Evolutionary conservation across 2,329 filamentous ascomycete genomes (phyloP), one percentile per base, ranked within the genome.

Genomic region (Elsinoe ampelina): DNA sequence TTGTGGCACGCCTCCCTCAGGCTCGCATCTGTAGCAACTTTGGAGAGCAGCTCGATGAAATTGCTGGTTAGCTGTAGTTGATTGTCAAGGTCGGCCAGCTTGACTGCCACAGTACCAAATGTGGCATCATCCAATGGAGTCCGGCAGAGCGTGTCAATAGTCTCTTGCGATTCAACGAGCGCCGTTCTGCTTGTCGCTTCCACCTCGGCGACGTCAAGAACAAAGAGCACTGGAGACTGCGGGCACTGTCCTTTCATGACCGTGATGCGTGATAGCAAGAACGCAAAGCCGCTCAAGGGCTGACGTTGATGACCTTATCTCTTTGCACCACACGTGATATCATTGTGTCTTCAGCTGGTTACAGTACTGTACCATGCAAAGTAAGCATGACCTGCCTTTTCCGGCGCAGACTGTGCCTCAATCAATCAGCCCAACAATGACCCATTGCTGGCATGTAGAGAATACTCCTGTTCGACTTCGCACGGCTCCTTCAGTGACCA

Each of bases 361-460:
- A 8, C n/a, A n/a, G n/a, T n/a, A n/a, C n/a, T n/a, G n/a, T n/a
- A n/a, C 26, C 2, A 10, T 19, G 39, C 19, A 42, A 6, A 42
- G 39, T 42, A 42, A 42, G 39, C 39, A 42, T 42, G 39, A 42
- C 39, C 39, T 42, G 39, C 39, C 39, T 42, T 15, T 42, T 42
- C 39, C 15, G 39, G 39, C 39, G 19, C 15, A 42, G 19, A 42
- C 39, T 19, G 39, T 42, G 39, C 39, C 39, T 11, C 39, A 42
- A 19, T 11, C 3, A 15, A 42, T 10, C 13, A 42, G 8, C 8
- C 2, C 19, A 3, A 19, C 15, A 2, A 19, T 15, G 15, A 42
- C 39, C 2, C 8, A 42, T 10, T 2, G 10, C 19, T 42, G 15
- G 15, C 38, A 42, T 19, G 15, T 6, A 19, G 3, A 4, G 13